Conservation (phyloP, 371 early-diverging fungal genomes). For the Rhizopus arrhizus region DNA sequence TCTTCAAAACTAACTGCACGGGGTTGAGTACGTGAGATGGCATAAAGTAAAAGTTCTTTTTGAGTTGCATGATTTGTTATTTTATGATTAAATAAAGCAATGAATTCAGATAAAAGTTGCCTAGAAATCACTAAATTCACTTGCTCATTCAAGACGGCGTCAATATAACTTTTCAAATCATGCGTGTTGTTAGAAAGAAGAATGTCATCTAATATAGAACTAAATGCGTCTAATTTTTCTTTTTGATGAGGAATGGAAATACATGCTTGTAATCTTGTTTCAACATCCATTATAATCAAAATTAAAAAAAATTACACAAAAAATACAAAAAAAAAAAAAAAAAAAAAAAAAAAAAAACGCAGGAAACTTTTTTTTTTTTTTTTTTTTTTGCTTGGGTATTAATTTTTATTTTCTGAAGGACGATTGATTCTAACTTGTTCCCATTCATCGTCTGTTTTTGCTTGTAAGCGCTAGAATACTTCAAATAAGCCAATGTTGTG, state of each 20-base stretch:
- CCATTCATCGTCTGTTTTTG: slow-evolving; percentile 55
- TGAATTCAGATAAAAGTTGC: slow-evolving; percentile 71
- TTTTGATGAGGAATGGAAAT: slow-evolving; percentile 43
- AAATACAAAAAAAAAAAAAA: neutral
- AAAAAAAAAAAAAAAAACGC: neutral
- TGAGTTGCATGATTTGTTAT: slow-evolving; percentile 46
- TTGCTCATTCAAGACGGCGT: slow-evolving; percentile 70
- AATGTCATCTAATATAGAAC: slow-evolving; percentile 33
- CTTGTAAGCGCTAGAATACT: slow-evolving; percentile 48
- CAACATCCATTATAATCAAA: slow-evolving; percentile 30
- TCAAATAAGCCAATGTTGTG: too few species aligned
- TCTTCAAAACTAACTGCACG: slow-evolving; percentile 88
- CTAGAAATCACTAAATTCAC: slow-evolving; percentile 78
- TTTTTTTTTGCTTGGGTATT: neutral
- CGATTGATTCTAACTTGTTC: slow-evolving; percentile 53
- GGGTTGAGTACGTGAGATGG: slow-evolving; percentile 62
- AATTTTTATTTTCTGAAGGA: slow-evolving; percentile 37
- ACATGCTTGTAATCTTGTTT: slow-evolving; percentile 33
- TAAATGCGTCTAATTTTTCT: slow-evolving; percentile 46
- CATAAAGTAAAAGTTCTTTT: slow-evolving; percentile 57
- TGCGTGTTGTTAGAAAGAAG: slow-evolving; percentile 27
- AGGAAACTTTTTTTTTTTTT: neutral
- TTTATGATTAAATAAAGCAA: slow-evolving; percentile 35
- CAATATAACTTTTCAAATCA: slow-evolving; percentile 51
- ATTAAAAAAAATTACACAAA: slow-evolving; percentile 1